Conservation (phyloP, 169 alveolate species). For the Amoebophrya sp. region DNA sequence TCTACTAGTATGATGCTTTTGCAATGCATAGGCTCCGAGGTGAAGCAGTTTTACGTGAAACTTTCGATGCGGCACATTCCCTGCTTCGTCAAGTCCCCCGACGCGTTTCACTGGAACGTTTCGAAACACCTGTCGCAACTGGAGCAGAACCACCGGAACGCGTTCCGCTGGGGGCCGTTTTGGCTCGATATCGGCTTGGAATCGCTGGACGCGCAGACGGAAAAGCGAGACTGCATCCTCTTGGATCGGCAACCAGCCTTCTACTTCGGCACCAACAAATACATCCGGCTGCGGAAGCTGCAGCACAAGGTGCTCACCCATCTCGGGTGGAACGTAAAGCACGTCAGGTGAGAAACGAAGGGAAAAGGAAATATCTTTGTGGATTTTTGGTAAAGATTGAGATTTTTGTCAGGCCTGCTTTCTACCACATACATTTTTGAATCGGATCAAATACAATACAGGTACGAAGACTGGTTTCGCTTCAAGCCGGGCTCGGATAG, state of each 20-base stretch:
- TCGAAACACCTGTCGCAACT: not conserved
- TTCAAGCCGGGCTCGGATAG: not conserved
- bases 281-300: not conserved
- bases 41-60: not conserved
- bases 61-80: not conserved
- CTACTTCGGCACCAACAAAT: not conserved
- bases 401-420: too few relatives aligned
- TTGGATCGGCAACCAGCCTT: not conserved
- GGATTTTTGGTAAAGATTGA: too few relatives aligned
- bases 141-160: not conserved
- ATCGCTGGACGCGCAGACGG: not conserved
- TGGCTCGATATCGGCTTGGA: not conserved
- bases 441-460: too few relatives aligned
- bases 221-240: not conserved
- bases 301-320: not conserved
- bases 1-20: too few relatives aligned
- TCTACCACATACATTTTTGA: too few relatives aligned
- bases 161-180: not conserved
- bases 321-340: not conserved
- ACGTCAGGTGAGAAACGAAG: too few relatives aligned
- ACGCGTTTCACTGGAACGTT: not conserved
- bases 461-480: not conserved
- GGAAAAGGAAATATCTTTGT: too few relatives aligned
- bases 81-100: not conserved
- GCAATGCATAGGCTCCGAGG: too few relatives aligned